Conservation (phyloP, 305 asterid genomes). For the Fraxinus ornus region DNA sequence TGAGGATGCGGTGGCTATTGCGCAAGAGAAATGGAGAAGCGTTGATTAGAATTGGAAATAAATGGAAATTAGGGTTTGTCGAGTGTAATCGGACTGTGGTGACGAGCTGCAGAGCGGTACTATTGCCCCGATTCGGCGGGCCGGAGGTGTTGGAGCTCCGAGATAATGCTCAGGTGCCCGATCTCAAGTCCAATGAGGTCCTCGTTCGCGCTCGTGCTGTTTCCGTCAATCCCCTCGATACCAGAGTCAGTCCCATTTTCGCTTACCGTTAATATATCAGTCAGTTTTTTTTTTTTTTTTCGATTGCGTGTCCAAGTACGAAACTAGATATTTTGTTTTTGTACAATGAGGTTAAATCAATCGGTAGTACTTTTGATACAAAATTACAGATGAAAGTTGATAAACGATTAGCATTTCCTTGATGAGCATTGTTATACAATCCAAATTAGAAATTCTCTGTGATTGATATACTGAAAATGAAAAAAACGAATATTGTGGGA, state of each 20-base stretch:
- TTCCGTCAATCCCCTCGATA: conserved; percentile 51
- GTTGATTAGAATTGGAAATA: conserved; percentile 12
- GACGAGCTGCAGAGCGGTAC: conserved; percentile 47
- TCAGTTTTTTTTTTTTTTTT: too few species aligned
- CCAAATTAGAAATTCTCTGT: background rate
- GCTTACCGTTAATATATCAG: background rate
- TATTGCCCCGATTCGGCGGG: conserved; percentile 52
- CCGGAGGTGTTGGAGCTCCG: conserved; percentile 43
- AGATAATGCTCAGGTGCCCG: conserved; percentile 45
- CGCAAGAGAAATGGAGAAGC: background rate
- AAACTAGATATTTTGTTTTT: background rate
- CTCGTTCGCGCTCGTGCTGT: conserved; percentile 56
- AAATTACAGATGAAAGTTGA: background rate
- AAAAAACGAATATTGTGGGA: too few species aligned
- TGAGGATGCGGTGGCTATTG: conserved; percentile 10
- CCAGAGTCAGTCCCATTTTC: conserved; percentile 33
- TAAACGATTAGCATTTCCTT: background rate
- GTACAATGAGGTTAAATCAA: background rate
- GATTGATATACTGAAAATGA: background rate
- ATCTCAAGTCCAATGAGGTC: conserved; percentile 44
- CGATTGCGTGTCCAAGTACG: background rate
- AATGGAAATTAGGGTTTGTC: conserved; percentile 21
- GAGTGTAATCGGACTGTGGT: conserved; percentile 30
- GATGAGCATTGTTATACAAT: background rate
- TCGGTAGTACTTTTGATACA: background rate